Percentiles rank a stretch among this genome's conserved stretches.
Conservation (phyloP, 2,329 filamentous ascomycete genomes). For the Apiospora saccharicola region DNA sequence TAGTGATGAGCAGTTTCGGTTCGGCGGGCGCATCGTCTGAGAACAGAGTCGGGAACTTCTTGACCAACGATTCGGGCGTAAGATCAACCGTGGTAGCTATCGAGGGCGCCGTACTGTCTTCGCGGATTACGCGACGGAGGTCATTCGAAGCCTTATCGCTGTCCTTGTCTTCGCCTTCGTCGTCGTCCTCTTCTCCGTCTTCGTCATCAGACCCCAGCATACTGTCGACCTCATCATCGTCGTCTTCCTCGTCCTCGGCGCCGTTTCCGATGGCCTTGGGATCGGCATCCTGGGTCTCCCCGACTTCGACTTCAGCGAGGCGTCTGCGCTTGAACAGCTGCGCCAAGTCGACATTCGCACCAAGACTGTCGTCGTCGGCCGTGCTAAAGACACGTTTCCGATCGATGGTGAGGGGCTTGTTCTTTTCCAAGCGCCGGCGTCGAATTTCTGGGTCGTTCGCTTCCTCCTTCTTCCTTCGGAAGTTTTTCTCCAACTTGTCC, state of each 20-base stretch:
- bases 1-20: constrained; percentile 93
- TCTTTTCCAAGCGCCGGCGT: constrained; percentile 75
- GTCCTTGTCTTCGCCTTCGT: constrained; percentile 47
- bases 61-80: constrained; percentile 64
- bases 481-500: constrained; percentile 77
- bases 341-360: constrained; percentile 64
- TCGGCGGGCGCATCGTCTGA: constrained; percentile 62
- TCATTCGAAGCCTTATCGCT: constrained; percentile 50
- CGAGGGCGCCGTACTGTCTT: constrained; percentile 63
- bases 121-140: constrained; percentile 53
- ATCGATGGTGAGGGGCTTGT: constrained; percentile 83
- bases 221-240: constrained; percentile 73
- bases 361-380: constrained; percentile 65
- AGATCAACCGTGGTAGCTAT: constrained; percentile 69
- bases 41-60: constrained; percentile 70
- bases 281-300: constrained; percentile 55
- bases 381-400: constrained; percentile 86
- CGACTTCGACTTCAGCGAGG: constrained; percentile 57
- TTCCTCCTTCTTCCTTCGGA: constrained; percentile 84
- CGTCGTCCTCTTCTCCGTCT: constrained; percentile 55
- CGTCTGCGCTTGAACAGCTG: constrained; percentile 62
- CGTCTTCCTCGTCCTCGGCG: constrained; percentile 53
- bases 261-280: constrained; percentile 46
- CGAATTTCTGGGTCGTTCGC: constrained; percentile 80
- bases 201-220: constrained; percentile 76